phyloP scores from a whole-genome alignment of 768 basidiomycete species.

The Gymnopilus junonius region DNA sequence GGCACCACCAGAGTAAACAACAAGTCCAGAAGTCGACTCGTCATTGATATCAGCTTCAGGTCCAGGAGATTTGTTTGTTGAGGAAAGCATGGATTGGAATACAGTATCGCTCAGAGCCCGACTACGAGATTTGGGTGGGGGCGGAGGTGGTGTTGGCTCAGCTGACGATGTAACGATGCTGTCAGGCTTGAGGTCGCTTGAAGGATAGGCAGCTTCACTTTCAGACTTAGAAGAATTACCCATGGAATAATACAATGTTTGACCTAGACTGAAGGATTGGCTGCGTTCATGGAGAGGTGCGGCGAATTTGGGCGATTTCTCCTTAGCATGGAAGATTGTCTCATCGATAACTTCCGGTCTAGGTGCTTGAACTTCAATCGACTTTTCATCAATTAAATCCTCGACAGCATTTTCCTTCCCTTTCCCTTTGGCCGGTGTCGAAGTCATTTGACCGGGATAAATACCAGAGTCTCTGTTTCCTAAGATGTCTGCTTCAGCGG shows the following conservation, averaged over 20 bases:
- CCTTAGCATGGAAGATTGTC: slow-evolving; percentile 47
- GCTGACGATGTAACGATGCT: slow-evolving; percentile 24
- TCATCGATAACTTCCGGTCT: slow-evolving; percentile 39
- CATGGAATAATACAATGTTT: slow-evolving; percentile 64
- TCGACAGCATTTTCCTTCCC: slow-evolving; percentile 38
- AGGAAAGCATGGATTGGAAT: slow-evolving; percentile 60
- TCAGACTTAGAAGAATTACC: slow-evolving; percentile 26
- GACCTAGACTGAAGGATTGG: slow-evolving; percentile 71
- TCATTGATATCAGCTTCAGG: slow-evolving; percentile 74
- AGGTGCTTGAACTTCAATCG: slow-evolving; percentile 20
- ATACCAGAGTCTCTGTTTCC: slow-evolving; percentile 17
- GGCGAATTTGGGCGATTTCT: slow-evolving; percentile 41
- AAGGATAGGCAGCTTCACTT: slow-evolving; percentile 31
- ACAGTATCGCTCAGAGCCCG: slow-evolving; percentile 69
- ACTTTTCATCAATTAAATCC: slow-evolving; percentile 20
- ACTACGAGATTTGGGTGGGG: slow-evolving; percentile 44
- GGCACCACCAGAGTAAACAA: slow-evolving; percentile 46
- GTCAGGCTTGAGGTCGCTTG: slow-evolving; percentile 34
- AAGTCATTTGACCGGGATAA: slow-evolving; percentile 39
- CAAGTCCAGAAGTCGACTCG: slow-evolving; percentile 49
- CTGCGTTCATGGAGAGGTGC: slow-evolving; percentile 55
- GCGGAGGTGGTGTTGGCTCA: slow-evolving; percentile 28
- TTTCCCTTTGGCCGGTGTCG: slow-evolving; percentile 50
- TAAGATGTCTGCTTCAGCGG: slow-evolving; percentile 31
- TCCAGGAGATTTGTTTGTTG: slow-evolving; percentile 30